Base-by-base conservation (phyloP, 1,284 basidiomycete genomes). In the Stygiomarasmius scandens region DNA sequence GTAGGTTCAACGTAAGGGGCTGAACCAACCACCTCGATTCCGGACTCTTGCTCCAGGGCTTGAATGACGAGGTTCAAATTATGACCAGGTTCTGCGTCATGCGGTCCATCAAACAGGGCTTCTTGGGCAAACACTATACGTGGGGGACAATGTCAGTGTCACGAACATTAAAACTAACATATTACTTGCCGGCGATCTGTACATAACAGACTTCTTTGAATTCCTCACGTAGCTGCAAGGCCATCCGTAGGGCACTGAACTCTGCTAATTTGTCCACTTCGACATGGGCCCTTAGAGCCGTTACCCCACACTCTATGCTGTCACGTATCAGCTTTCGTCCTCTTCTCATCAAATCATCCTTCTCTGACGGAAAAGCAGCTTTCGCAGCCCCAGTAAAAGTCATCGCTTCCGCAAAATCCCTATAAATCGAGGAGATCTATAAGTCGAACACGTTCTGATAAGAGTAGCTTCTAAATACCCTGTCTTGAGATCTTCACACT, bases 231-330 rank as follows among this genome's bases (percentile, higher is more conserved):
- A 87, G 70, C 55, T 69, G 70, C 52, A 82, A 69, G 23, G 79
- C 84, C 2, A 74, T 74, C 46, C 83, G 74, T 34, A 87, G 68
- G 63, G 84, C 86, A 24, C 68, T 65, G 58, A 80, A 74, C 29
- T 74, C 68, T 12, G 85, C 82, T n/a, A 75, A 74, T 2, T 65
- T 70, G 64, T 87, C 86, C 14, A 86, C 79, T 69, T 87, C 86
- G 52, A 87, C 83, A 66, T 85, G 83, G n/a, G 85, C 84, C 24
- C 83, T 80, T 78, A 86, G 86, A 19, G 74, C 73, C 19, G 85
- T 87, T 34, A 86, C 84, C 14, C 86, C 84, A 55, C 77, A 77
- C 63, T 80, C 77, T 52, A 86, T 71, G 64, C 84, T 86, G 63
- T 84, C 79, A 27, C 73, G 68, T 58, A 87, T 78, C 22, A 87